These are phyloP conservation scores for Globisporangium ultimum DNA, from an alignment of 352 stramenopile species.

Conservation along the genomic window DNA sequence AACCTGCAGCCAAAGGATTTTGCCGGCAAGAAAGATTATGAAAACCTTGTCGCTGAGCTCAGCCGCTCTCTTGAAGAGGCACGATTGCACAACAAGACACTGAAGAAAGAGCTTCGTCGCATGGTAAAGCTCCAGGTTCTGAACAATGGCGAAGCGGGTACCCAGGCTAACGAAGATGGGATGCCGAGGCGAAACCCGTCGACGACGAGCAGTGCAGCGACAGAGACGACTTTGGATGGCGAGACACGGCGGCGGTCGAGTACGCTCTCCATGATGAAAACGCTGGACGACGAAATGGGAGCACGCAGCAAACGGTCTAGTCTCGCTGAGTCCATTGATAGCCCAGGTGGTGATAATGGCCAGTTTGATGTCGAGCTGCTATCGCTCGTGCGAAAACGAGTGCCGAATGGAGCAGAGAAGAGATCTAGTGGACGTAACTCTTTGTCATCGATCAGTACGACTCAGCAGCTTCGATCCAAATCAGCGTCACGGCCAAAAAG, in stretches of 20 bases:
- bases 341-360: slow-evolving; percentile 10
- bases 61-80: slow-evolving; percentile 67
- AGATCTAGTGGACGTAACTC: slow-evolving; percentile 4
- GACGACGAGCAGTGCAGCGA: slow-evolving; percentile 16
- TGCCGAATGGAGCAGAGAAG: slow-evolving; percentile 7
- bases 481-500: slow-evolving; percentile 17
- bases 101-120: slow-evolving; percentile 77
- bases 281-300: slow-evolving; percentile 22
- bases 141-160: neutral
- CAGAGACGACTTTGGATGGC: neutral
- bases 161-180: neutral
- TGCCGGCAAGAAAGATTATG: slow-evolving; percentile 64
- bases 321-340: slow-evolving; percentile 20
- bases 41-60: slow-evolving; percentile 67
- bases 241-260: slow-evolving; percentile 28
- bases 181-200: slow-evolving; percentile 12
- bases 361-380: slow-evolving; percentile 54
- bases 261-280: slow-evolving; percentile 67
- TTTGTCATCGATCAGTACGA: neutral
- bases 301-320: slow-evolving; percentile 13
- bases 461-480: slow-evolving; percentile 3
- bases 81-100: slow-evolving; percentile 69
- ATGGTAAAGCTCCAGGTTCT: slow-evolving; percentile 60
- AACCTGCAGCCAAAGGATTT: slow-evolving; percentile 29
- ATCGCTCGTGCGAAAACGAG: slow-evolving; percentile 41